A percentile compares a stretch with the other conserved stretches of the same genome.
Evolutionary conservation across 148 eudicot genomes (phyloP).

Genomic region (Gaultheria prostrata): DNA sequence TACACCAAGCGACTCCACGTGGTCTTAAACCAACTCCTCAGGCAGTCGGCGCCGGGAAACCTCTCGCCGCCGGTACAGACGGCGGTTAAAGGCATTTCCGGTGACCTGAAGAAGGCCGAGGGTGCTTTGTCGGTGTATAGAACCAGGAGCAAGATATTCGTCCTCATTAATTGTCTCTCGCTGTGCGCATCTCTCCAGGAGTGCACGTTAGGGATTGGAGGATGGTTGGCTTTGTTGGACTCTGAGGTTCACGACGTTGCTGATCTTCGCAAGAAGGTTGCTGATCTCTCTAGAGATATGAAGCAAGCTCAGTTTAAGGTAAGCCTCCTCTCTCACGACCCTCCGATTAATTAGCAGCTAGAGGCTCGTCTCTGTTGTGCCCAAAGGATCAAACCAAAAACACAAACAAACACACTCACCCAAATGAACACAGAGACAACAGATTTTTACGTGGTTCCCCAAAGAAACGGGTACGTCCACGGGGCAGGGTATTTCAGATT

Average conservation of each 20-base stretch:
- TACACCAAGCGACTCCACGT: conserved; percentile 48
- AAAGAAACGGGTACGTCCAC: too few species aligned
- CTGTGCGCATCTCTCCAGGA: conserved; percentile 44
- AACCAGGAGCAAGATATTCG: conserved; percentile 52
- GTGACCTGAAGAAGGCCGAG: conserved; percentile 36
- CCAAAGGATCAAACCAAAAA: too few species aligned
- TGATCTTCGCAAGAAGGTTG: conserved; percentile 52
- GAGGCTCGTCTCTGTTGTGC: too few species aligned
- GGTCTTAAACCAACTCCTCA: conserved; percentile 28
- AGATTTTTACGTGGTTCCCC: too few species aligned
- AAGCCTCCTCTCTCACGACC: neutral
- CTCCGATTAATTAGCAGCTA: too few species aligned
- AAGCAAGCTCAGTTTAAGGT: conserved; percentile 56
- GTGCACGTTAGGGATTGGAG: conserved; percentile 49
- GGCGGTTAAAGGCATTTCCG: conserved; percentile 48
- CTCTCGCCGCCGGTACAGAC: conserved; percentile 43
- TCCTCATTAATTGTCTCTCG: conserved; percentile 46
- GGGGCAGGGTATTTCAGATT: too few species aligned
- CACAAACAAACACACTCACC: too few species aligned
- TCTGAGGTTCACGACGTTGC: conserved; percentile 28
- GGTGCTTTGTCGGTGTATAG: conserved; percentile 41
- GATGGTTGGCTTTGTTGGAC: conserved; percentile 65
- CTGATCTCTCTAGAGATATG: conserved; percentile 61
- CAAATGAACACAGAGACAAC: too few species aligned
- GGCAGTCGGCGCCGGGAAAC: conserved; percentile 27